phyloP scores from a whole-genome alignment of 352 stramenopile species.

The Phytophthora lateralis region DNA sequence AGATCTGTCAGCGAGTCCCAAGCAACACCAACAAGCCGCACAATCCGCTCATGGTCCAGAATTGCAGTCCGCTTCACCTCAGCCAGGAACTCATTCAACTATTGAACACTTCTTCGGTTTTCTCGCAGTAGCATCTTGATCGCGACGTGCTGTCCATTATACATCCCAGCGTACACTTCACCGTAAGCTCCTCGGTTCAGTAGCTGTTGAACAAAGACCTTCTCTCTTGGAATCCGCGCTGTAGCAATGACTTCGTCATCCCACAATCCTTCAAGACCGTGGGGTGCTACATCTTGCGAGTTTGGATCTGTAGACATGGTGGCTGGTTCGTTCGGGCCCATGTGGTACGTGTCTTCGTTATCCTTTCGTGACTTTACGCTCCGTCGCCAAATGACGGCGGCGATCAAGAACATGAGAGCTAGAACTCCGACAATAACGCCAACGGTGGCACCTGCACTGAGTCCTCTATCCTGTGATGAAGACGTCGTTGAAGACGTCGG shows the following conservation, averaged over 20 bases:
- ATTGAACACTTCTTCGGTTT: slow-evolving; percentile 32
- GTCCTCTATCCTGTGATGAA: neutral
- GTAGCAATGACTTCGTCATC: slow-evolving; percentile 35
- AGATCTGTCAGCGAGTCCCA: slow-evolving; percentile 49
- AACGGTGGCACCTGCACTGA: slow-evolving; percentile 4
- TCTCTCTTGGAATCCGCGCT: slow-evolving; percentile 36
- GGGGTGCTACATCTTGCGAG: slow-evolving; percentile 4
- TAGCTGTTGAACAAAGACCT: slow-evolving; percentile 27
- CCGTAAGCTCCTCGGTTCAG: slow-evolving; percentile 38
- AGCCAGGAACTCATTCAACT: slow-evolving; percentile 16
- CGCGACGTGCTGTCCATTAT: slow-evolving; percentile 33
- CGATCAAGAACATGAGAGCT: slow-evolving; percentile 3
- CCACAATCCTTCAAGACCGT: slow-evolving; percentile 23
- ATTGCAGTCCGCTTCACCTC: slow-evolving; percentile 44
- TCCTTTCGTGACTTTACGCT: neutral
- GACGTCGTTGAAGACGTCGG: slow-evolving; percentile 1
- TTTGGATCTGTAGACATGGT: slow-evolving; percentile 10
- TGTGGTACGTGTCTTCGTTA: neutral
- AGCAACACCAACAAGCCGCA: slow-evolving; percentile 42
- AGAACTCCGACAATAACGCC: slow-evolving; percentile 1
- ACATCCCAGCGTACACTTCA: slow-evolving; percentile 38
- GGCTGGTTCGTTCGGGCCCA: neutral
- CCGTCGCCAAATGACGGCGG: slow-evolving; percentile 1
- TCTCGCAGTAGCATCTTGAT: slow-evolving; percentile 39
- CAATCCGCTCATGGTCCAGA: slow-evolving; percentile 46